Evolutionary conservation across 805 yeast genomes (phyloP).

Genomic region (Dipodascopsis tothii): DNA sequence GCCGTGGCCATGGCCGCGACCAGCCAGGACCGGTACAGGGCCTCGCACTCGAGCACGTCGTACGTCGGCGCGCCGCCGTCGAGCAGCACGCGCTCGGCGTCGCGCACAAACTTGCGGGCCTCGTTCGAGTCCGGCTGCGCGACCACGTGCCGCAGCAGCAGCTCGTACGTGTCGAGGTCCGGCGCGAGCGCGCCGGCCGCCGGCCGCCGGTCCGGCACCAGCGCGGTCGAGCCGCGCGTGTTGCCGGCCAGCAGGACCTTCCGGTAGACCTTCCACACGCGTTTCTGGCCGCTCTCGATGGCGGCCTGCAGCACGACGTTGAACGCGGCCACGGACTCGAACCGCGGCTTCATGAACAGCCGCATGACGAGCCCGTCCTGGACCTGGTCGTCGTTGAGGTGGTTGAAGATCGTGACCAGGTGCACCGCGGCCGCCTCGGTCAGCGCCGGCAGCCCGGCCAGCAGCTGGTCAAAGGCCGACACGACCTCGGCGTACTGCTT

Average conservation of each 20-base stretch:
- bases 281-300: conserved; percentile 9
- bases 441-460: conserved; percentile 3
- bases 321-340: conserved; percentile 14
- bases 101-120: conserved; percentile 9
- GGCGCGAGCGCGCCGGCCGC: conserved; percentile 2
- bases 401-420: conserved; percentile 16
- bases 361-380: conserved; percentile 11
- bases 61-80: conserved; percentile 7
- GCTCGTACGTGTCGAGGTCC: conserved; percentile 19
- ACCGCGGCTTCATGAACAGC: conserved; percentile 2
- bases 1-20: conserved; percentile 12
- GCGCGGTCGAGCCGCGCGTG: background rate
- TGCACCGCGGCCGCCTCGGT: conserved; percentile 14
- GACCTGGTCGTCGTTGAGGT: conserved; percentile 8
- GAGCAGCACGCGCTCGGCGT: conserved; percentile 6
- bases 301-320: conserved; percentile 20
- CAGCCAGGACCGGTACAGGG: conserved; percentile 15
- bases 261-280: conserved; percentile 12
- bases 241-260: background rate
- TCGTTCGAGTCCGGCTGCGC: conserved; percentile 7
- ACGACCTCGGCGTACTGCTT: conserved; percentile 18
- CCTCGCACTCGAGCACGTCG: conserved; percentile 10
- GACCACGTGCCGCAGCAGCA: conserved; percentile 17
- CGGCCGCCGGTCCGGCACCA: background rate
- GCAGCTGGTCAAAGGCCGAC: conserved; percentile 13